Conservation (phyloP, 176 grass and related monocot genomes). For the Saccharum spontaneum region DNA sequence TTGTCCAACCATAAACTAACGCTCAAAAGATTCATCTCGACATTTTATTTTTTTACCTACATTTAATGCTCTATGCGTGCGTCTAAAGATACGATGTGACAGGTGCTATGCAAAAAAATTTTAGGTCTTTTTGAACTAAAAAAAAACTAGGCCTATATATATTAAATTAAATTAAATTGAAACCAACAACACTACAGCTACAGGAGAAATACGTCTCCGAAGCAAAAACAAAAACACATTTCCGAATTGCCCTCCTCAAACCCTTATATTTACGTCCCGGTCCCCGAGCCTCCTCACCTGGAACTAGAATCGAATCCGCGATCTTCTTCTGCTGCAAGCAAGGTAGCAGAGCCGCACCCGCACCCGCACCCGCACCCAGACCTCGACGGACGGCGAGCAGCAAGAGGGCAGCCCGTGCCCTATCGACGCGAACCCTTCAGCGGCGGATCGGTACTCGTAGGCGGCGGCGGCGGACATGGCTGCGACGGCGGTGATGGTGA, state of each 20-base stretch:
- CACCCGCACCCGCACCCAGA: not conserved
- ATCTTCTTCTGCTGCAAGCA: constrained; percentile 39
- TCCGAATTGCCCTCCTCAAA: not conserved
- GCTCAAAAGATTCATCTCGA: too few relatives aligned
- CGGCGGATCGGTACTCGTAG: not conserved
- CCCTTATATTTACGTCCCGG: not conserved
- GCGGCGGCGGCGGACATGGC: not conserved
- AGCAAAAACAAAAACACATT: too few relatives aligned
- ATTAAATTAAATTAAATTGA: too few relatives aligned
- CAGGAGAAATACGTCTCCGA: too few relatives aligned
- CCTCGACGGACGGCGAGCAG: not conserved
- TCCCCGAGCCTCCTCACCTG: not conserved
- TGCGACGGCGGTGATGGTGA: constrained; percentile 51
- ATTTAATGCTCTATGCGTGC: too few relatives aligned
- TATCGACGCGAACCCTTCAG: not conserved
- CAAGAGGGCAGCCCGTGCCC: not conserved
- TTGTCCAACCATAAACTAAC: too few relatives aligned
- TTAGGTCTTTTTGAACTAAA: too few relatives aligned
- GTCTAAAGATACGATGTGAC: too few relatives aligned
- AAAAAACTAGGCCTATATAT: too few relatives aligned
- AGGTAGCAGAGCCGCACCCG: not conserved
- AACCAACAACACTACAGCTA: too few relatives aligned
- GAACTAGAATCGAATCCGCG: not conserved
- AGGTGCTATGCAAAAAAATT: too few relatives aligned
- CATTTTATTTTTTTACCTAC: too few relatives aligned